Percentiles rank a stretch among this genome's conserved stretches.
Conservation (phyloP, 164 flowering plant genomes). For the Litsea cubeba region DNA sequence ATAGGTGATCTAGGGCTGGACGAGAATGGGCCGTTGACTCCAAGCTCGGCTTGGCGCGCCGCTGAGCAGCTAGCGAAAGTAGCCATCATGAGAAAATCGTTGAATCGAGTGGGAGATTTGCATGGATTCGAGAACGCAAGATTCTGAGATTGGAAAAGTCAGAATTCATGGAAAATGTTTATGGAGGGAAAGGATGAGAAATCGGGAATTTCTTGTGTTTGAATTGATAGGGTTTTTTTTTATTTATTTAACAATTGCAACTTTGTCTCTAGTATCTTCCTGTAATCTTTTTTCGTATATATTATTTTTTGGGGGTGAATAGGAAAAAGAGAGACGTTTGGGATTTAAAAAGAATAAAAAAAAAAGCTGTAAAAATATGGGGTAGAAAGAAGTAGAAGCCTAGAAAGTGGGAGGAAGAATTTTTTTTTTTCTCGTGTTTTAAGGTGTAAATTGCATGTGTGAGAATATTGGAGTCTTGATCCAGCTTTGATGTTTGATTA, state of each 20-base stretch:
- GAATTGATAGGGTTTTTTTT: neutral
- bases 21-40: constrained; percentile 77
- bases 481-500: too few species aligned
- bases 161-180: neutral
- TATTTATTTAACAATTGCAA: neutral
- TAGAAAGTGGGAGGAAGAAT: neutral
- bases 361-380: neutral
- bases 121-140: constrained; percentile 99
- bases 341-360: neutral
- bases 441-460: neutral
- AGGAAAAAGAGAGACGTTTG: neutral
- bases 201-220: neutral
- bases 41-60: constrained; percentile 94
- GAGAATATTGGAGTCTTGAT: neutral
- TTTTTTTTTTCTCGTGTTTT: neutral
- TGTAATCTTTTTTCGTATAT: too few species aligned
- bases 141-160: constrained; percentile 30
- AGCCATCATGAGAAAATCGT: constrained; percentile 69
- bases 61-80: constrained; percentile 89
- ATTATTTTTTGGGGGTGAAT: neutral
- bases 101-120: constrained; percentile 74
- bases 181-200: neutral
- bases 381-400: neutral
- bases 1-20: constrained; percentile 22
- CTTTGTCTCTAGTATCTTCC: neutral